Evolutionary conservation across 495 filamentous ascomycete genomes (phyloP).

Genomic region (Evansstolkia leycettana): DNA sequence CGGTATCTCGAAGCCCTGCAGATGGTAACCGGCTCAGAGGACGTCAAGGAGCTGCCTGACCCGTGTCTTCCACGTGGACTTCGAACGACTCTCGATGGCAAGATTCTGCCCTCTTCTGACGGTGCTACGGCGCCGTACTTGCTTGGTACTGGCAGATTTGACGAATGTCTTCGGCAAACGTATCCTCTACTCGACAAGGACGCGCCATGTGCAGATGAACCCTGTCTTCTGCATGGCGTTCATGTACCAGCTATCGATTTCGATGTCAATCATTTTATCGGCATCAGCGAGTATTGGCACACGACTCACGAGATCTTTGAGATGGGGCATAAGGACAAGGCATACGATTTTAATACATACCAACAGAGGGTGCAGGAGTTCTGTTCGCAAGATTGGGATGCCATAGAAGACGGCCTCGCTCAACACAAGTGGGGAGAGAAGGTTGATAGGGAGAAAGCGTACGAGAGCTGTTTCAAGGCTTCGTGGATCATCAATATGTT

Average conservation of each 20-base stretch:
- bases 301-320: constrained; percentile 93
- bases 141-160: constrained; percentile 73
- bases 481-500: constrained; percentile 95
- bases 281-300: constrained; percentile 98
- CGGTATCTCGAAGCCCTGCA: constrained; percentile 66
- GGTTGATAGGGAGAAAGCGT: constrained; percentile 58
- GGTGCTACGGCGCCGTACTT: constrained; percentile 37
- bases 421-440: constrained; percentile 64
- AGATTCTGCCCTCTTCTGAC: constrained; percentile 19
- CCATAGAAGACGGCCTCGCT: constrained; percentile 52
- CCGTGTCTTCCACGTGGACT: constrained; percentile 80
- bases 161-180: constrained; percentile 71
- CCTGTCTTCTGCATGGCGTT: constrained; percentile 78
- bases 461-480: constrained; percentile 92
- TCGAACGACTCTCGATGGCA: constrained; percentile 48
- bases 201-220: constrained; percentile 66
- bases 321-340: constrained; percentile 63
- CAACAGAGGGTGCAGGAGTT: constrained; percentile 75
- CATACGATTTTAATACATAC: constrained; percentile 87
- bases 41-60: constrained; percentile 63
- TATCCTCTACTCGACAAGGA: constrained; percentile 87
- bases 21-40: constrained; percentile 39
- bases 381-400: constrained; percentile 71
- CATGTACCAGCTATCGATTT: constrained; percentile 97
- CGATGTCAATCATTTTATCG: constrained; percentile 94